Conservation (phyloP, 441 rosid species). For the Corymbia calophylla region DNA sequence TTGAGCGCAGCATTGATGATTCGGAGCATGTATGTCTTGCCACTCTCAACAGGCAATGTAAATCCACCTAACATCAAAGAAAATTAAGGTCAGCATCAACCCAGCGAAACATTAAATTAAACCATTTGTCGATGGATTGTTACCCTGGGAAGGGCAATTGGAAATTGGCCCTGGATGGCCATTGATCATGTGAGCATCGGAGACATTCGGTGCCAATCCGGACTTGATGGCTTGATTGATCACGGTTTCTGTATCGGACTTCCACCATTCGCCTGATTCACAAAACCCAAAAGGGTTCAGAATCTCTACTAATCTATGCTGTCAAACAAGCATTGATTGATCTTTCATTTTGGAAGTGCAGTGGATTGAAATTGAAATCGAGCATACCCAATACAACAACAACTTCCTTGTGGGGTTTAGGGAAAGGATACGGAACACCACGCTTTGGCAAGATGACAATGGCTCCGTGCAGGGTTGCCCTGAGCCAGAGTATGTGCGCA, state of each 20-base stretch:
- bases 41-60: not conserved
- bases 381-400: not conserved
- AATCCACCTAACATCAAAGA: not conserved
- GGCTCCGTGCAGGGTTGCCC: constrained; percentile 6
- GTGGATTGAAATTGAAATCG: not conserved
- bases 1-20: not conserved
- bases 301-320: not conserved
- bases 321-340: not conserved
- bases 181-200: not conserved
- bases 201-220: not conserved
- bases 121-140: not conserved
- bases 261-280: not conserved
- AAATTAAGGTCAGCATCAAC: not conserved
- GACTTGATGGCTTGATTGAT: not conserved
- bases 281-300: not conserved
- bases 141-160: not conserved
- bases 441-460: constrained; percentile 1
- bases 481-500: not conserved
- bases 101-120: not conserved
- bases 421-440: not conserved
- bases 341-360: not conserved
- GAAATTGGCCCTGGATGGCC: not conserved
- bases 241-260: not conserved
- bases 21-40: not conserved
- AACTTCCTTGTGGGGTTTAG: not conserved